Conservation (phyloP, 306 rosid species). For the Benincasa hispida region DNA sequence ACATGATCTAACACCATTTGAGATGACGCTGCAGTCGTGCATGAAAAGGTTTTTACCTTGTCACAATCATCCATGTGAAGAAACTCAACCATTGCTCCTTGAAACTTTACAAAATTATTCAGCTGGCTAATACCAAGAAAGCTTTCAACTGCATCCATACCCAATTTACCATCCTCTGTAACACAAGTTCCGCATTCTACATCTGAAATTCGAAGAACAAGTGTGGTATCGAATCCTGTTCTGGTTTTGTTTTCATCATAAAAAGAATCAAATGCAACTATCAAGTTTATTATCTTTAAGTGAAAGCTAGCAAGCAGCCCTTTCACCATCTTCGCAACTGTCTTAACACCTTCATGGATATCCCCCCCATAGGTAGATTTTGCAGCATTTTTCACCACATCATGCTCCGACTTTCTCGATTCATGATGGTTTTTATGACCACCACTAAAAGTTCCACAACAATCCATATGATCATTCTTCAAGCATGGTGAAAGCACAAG, state of each 20-base stretch:
- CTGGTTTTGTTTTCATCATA: constrained; percentile 24
- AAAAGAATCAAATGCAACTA: constrained; percentile 75
- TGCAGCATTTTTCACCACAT: constrained; percentile 20
- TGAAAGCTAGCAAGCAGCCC: constrained; percentile 81
- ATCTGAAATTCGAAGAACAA: constrained; percentile 72
- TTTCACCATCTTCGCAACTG: constrained; percentile 82
- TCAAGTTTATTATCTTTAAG: constrained; percentile 41
- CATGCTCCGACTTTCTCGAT: constrained; percentile 25
- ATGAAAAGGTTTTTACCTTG: constrained; percentile 11
- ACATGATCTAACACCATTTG: constrained; percentile 21
- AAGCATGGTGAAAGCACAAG: constrained; percentile 53
- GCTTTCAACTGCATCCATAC: constrained; percentile 31
- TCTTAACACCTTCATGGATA: constrained; percentile 90
- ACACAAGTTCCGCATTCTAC: constrained; percentile 78
- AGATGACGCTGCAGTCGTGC: constrained; percentile 17
- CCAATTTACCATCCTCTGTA: constrained; percentile 50
- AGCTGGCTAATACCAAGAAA: constrained; percentile 71
- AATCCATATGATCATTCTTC: constrained; percentile 16
- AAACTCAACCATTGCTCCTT: constrained; percentile 63
- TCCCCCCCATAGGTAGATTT: constrained; percentile 50
- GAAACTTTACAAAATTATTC: constrained; percentile 72
- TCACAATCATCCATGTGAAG: constrained; percentile 46
- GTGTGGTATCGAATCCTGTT: constrained; percentile 16
- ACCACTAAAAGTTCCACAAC: constrained; percentile 29
- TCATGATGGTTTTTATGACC: constrained; percentile 20